phyloP scores from a whole-genome alignment of 192 early-diverging fungal species.

The Diversispora eburnea region DNA sequence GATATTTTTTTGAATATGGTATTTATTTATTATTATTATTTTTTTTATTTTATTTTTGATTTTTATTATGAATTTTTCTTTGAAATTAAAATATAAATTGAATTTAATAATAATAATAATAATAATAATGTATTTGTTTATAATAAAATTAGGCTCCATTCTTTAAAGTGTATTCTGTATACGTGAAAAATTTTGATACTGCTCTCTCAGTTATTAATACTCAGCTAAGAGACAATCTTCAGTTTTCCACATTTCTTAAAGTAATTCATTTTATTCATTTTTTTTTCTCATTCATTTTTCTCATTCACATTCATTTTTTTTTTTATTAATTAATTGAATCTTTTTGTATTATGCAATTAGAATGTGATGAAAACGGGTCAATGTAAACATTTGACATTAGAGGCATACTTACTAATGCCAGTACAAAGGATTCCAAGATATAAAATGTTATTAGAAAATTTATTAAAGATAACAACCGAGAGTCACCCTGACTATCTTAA shows the following conservation, averaged over 20 bases:
- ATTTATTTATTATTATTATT: neutral
- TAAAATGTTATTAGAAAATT: constrained; percentile 70
- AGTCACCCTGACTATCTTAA: constrained; percentile 71
- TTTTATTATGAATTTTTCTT: too few species aligned
- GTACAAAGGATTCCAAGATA: constrained; percentile 90
- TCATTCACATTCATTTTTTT: constrained; percentile 44
- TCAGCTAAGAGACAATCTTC: constrained; percentile 36
- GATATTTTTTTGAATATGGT: constrained; percentile 70
- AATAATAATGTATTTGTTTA: neutral
- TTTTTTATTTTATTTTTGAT: constrained; percentile 16
- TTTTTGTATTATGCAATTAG: constrained; percentile 34
- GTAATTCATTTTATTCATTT: constrained; percentile 30
- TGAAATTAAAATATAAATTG: too few species aligned
- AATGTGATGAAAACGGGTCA: constrained; percentile 40
- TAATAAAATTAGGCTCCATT: constrained; percentile 48
- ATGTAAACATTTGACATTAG: constrained; percentile 54
- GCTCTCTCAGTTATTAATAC: constrained; percentile 58
- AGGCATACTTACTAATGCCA: constrained; percentile 80
- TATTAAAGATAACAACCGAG: constrained; percentile 64
- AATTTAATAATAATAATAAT: neutral
- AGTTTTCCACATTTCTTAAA: constrained; percentile 38
- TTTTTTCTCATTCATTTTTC: constrained; percentile 32
- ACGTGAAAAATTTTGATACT: constrained; percentile 79
- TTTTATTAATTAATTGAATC: constrained; percentile 32
- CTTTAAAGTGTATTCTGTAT: constrained; percentile 80